Evolutionary conservation across 1,284 basidiomycete species (phyloP), one percentile per base, ranked within the genome.

Genomic region (Schizopora paradoxa): DNA sequence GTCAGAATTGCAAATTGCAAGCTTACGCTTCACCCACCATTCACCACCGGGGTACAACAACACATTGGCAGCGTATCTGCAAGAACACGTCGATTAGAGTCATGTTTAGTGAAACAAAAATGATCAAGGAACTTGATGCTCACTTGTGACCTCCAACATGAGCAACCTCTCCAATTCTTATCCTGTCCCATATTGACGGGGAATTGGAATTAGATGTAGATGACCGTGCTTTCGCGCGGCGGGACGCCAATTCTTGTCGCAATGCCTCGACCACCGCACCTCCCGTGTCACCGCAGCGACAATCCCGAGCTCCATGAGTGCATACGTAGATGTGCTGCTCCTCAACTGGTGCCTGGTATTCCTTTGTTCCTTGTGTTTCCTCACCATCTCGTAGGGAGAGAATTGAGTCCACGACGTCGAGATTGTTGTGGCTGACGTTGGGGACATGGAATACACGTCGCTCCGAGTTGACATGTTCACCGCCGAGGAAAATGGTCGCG

Each of bases 111-210:
- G 16, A 21, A 21, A n/a, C 23, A 14, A 22, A 46, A 19, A 27
- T 31, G 37, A 2, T 8, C 13, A 11, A 31, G 6, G 11, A 5
- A 6, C 29, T 8, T 23, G 8, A 13, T 14, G 27, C 82, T 59
- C 60, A 91, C 86, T 86, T 76, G 66, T 93, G 90, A 19, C 87
- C 87, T 1, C 90, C 90, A 34, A 92, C 82, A 65, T 92, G 90
- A 1, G 75, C 83, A 10, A 86, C 75, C 54, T 87, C 79, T 2
- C 76, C 76, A 1, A 91, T 65, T 39, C 65, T 67, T 7, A 50
- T 32, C 39, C 19, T 58, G 58, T 19, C 56, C 54, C 5, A 77
- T 55, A 48, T 21, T 67, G 51, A 1, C 60, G 58, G 2, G 47
- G 44, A 2, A 66, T 61, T 13, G 70, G 52, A 5, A 61, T 58